Conservation (phyloP, 2,329 filamentous ascomycete genomes). For the Pyricularia grisea region DNA sequence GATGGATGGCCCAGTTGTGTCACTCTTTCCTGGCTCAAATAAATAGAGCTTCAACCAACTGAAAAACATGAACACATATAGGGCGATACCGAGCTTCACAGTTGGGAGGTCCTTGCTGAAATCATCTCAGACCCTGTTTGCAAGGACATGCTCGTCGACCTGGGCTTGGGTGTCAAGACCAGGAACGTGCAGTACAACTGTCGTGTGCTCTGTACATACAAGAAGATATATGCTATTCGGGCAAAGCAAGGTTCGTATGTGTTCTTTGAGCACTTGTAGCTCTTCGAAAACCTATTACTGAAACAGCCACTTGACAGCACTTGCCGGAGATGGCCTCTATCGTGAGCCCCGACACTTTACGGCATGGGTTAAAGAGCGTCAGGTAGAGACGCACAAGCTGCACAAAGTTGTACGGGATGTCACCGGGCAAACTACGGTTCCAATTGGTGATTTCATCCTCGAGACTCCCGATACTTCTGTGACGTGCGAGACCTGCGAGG, state of each 20-base stretch:
- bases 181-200: conserved; percentile 27
- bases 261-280: neutral
- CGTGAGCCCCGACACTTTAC: conserved; percentile 31
- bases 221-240: conserved; percentile 15
- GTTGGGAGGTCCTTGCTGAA: conserved; percentile 13
- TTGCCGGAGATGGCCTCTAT: conserved; percentile 27
- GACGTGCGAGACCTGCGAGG: conserved; percentile 30
- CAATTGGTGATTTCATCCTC: conserved; percentile 30
- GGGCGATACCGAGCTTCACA: conserved; percentile 12
- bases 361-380: conserved; percentile 25
- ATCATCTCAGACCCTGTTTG: conserved; percentile 13
- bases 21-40: neutral
- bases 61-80: neutral
- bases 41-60: neutral
- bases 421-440: conserved; percentile 23
- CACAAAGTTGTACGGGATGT: conserved; percentile 19
- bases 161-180: conserved; percentile 16
- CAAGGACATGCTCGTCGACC: conserved; percentile 13
- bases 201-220: conserved; percentile 22
- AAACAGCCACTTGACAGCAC: conserved; percentile 10
- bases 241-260: conserved; percentile 14
- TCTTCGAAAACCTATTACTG: neutral
- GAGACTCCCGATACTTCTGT: conserved; percentile 28
- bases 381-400: conserved; percentile 27
- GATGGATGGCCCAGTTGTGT: neutral